A percentile compares a stretch with the other conserved stretches of the same genome.
These are phyloP conservation scores for Chalciporus pseudorubinellus DNA, from an alignment of 768 basidiomycete species.

Conservation along the genomic window DNA sequence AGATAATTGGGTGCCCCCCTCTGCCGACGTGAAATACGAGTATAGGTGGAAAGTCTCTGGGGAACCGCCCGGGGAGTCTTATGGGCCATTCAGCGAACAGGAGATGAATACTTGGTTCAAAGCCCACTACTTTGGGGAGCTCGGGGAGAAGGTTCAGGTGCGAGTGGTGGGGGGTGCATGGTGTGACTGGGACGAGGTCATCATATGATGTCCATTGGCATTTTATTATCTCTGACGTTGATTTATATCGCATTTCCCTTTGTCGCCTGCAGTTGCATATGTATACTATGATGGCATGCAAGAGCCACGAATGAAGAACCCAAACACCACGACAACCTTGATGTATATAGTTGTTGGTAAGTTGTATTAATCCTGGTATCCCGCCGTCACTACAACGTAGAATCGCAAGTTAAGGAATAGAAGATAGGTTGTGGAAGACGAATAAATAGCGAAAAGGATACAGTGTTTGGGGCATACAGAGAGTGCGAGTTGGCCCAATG, in stretches of 20 bases:
- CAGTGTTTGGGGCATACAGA: constrained; percentile 23
- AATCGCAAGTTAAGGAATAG: constrained; percentile 12
- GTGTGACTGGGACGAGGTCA: constrained; percentile 67
- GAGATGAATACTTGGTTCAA: constrained; percentile 80
- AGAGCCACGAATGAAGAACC: not conserved
- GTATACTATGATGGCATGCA: constrained; percentile 16
- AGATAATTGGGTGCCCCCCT: constrained; percentile 69
- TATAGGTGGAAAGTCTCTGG: constrained; percentile 74
- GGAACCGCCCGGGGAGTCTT: constrained; percentile 50
- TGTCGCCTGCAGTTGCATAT: constrained; percentile 8
- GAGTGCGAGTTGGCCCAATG: constrained; percentile 1
- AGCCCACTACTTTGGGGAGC: constrained; percentile 76
- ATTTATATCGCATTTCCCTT: not conserved
- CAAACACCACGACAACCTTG: not conserved
- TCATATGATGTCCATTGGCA: constrained; percentile 39
- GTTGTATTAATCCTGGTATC: constrained; percentile 22
- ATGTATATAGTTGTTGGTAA: not conserved
- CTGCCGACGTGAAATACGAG: constrained; percentile 73
- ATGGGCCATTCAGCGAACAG: constrained; percentile 79
- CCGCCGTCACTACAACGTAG: constrained; percentile 6
- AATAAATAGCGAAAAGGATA: constrained; percentile 27
- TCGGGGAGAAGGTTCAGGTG: constrained; percentile 77
- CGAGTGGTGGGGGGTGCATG: constrained; percentile 67
- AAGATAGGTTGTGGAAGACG: constrained; percentile 7
- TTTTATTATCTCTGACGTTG: not conserved